Evolutionary conservation across 2,329 filamentous ascomycete species (phyloP).

Genomic region (Drechslerella dactyloides): DNA sequence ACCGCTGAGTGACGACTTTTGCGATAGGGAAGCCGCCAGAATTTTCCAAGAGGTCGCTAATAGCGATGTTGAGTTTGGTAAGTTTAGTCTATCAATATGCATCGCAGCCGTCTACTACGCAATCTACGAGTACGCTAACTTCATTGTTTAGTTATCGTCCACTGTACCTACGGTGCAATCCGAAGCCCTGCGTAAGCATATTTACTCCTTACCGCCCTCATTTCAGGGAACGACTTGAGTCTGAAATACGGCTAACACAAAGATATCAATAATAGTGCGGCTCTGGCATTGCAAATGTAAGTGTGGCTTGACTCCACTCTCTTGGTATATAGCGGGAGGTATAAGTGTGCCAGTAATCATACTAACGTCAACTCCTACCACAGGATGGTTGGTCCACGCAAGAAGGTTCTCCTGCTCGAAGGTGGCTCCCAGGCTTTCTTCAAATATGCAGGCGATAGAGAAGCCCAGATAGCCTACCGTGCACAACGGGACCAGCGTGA

Average conservation of each 20-base stretch:
- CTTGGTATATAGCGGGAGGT: too few relatives aligned
- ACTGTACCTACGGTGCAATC: slow-evolving; percentile 19
- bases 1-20: background rate
- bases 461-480: slow-evolving; percentile 5
- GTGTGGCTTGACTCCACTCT: background rate
- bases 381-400: slow-evolving; percentile 10
- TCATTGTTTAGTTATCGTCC: slow-evolving; percentile 23
- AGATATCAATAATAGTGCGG: slow-evolving; percentile 1
- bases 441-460: slow-evolving; percentile 1
- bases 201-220: background rate
- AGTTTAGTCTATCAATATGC: background rate
- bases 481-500: background rate
- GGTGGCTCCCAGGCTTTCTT: slow-evolving; percentile 27
- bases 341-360: too few relatives aligned
- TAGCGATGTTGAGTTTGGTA: slow-evolving; percentile 12
- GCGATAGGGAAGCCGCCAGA: slow-evolving; percentile 3
- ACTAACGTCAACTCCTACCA: too few relatives aligned
- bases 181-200: slow-evolving; percentile 39
- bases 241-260: too few relatives aligned
- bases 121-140: too few relatives aligned
- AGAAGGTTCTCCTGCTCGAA: slow-evolving; percentile 28
- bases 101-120: too few relatives aligned
- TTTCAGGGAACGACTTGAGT: background rate
- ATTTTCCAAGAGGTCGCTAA: slow-evolving; percentile 8
- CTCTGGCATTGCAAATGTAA: slow-evolving; percentile 9